These are phyloP conservation scores for Kockiozyma suomiensis DNA, from an alignment of 805 yeast genomes.

Conservation along the genomic window DNA sequence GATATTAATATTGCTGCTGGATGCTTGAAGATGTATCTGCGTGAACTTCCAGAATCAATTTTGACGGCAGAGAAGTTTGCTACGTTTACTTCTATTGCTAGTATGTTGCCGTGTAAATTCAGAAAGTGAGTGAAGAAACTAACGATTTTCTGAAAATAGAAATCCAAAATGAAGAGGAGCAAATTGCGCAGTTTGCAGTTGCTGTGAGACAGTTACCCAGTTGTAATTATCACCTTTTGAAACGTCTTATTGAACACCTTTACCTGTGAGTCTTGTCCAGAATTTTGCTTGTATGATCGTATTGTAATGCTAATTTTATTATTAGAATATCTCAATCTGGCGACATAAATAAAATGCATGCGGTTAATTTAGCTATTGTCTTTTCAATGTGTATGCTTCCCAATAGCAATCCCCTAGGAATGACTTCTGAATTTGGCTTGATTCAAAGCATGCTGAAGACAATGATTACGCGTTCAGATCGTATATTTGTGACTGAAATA, in stretches of 20 bases:
- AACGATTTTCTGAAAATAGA: not conserved
- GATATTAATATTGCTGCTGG: conserved; percentile 88
- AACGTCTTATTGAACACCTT: conserved; percentile 69
- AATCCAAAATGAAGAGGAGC: conserved; percentile 15
- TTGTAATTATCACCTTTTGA: conserved; percentile 68
- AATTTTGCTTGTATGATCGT: not conserved
- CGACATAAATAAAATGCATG: conserved; percentile 78
- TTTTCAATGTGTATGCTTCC: conserved; percentile 63
- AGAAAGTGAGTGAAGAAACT: not conserved
- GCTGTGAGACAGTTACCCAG: conserved; percentile 56
- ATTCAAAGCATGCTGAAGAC: conserved; percentile 56
- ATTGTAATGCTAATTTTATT: not conserved
- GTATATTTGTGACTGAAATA: conserved; percentile 35
- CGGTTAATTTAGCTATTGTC: conserved; percentile 88
- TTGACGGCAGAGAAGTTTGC: conserved; percentile 65
- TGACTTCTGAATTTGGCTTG: conserved; percentile 56
- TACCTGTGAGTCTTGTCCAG: conserved; percentile 44
- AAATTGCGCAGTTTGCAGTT: conserved; percentile 10
- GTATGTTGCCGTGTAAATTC: conserved; percentile 54
- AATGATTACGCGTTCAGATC: conserved; percentile 47
- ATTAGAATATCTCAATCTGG: conserved; percentile 60
- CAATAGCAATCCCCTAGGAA: conserved; percentile 37
- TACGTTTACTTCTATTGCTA: conserved; percentile 68
- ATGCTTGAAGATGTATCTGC: conserved; percentile 78
- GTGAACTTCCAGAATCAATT: conserved; percentile 84